Conservation (phyloP, 1,284 basidiomycete species). For the Ceratobasidium sp. region DNA sequence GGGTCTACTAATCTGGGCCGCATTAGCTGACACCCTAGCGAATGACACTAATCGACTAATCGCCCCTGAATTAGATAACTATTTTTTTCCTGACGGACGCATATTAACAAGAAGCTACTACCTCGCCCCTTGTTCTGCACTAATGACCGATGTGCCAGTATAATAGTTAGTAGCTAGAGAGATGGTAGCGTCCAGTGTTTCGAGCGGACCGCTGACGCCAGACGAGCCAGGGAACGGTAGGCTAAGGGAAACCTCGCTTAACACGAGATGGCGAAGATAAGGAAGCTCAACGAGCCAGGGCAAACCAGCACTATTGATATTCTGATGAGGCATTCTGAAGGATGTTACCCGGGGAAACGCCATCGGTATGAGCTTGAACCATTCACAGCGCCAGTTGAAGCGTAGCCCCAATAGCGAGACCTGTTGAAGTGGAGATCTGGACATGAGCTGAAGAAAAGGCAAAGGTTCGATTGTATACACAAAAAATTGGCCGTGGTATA, state of each 20-base stretch:
- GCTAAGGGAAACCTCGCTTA: background rate
- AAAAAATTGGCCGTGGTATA: background rate
- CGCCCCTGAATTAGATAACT: too few relatives aligned
- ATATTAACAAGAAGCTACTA: background rate
- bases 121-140: background rate
- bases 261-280: background rate
- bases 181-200: background rate
- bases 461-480: background rate
- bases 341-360: background rate
- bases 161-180: background rate
- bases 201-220: background rate
- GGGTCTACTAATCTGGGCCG: too few relatives aligned
- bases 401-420: background rate
- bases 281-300: background rate
- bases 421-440: background rate
- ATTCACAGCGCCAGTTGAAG: background rate
- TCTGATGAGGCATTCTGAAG: background rate
- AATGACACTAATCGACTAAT: too few relatives aligned
- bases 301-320: background rate
- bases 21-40: too few relatives aligned
- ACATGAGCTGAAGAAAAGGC: background rate
- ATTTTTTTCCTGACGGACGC: background rate
- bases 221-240: background rate
- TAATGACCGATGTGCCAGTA: background rate
- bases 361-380: background rate